A percentile compares a stretch with the other conserved stretches of the same genome.
Evolutionary conservation across 148 eudicot genomes (phyloP).

Genomic region (Dianthus caryophyllus): DNA sequence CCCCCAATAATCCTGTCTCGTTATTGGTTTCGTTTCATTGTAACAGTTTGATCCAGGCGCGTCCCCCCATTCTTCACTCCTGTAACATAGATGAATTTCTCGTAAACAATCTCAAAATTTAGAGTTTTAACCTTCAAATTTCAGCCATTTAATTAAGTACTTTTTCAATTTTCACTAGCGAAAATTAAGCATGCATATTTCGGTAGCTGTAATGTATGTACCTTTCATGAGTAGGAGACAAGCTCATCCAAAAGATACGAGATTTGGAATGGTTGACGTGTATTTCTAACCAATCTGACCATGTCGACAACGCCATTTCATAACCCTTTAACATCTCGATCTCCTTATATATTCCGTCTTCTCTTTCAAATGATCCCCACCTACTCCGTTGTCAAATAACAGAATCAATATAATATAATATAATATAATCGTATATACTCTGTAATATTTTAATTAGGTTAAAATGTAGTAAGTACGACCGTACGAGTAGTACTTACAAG

Average conservation of each 20-base stretch:
- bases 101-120: too few species aligned
- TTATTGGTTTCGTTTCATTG: conserved; percentile 60
- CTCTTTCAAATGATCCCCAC: conserved; percentile 65
- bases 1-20: conserved; percentile 47
- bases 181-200: too few species aligned
- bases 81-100: conserved; percentile 13
- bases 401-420: too few species aligned
- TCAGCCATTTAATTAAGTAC: too few species aligned
- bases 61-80: conserved; percentile 84
- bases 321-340: conserved; percentile 61
- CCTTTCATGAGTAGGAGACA: conserved; percentile 84
- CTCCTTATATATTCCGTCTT: conserved; percentile 55
- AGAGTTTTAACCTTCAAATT: too few species aligned
- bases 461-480: too few species aligned
- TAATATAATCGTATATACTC: too few species aligned
- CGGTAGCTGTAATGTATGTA: too few species aligned
- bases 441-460: background rate
- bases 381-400: conserved; percentile 23
- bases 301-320: conserved; percentile 72
- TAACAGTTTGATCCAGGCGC: conserved; percentile 48
- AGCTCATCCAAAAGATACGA: conserved; percentile 57
- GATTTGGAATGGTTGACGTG: conserved; percentile 60
- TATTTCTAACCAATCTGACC: conserved; percentile 81
- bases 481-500: conserved; percentile 32
- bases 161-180: too few species aligned